Percentiles rank a stretch among this genome's conserved stretches.
Conservation (phyloP, 2,329 filamentous ascomycete genomes). For the Albifimbria verrucaria region DNA sequence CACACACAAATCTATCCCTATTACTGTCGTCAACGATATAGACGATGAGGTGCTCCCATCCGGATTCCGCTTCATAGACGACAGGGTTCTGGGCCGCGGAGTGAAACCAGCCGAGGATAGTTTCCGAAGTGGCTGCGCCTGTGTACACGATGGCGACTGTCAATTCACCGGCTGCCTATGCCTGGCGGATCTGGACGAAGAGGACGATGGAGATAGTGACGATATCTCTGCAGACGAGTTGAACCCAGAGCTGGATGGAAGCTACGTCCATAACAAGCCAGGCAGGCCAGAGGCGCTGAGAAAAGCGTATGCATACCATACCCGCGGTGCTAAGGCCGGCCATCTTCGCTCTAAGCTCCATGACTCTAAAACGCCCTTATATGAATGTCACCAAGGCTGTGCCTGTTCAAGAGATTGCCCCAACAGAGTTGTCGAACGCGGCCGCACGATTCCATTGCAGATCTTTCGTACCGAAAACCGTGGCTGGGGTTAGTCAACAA, state of each 20-base stretch:
- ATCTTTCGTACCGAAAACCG: conserved; percentile 72
- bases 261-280: conserved; percentile 33
- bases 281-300: conserved; percentile 19
- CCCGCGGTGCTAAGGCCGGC: conserved; percentile 47
- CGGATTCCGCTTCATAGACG: conserved; percentile 66
- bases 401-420: conserved; percentile 62
- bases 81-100: conserved; percentile 55
- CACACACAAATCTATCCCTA: conserved; percentile 44
- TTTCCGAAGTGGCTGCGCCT: conserved; percentile 69
- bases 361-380: conserved; percentile 60
- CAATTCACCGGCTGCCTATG: conserved; percentile 67
- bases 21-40: conserved; percentile 62
- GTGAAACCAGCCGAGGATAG: conserved; percentile 58
- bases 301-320: conserved; percentile 62
- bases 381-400: conserved; percentile 76
- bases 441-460: conserved; percentile 66
- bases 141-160: conserved; percentile 59
- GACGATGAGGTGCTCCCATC: conserved; percentile 56
- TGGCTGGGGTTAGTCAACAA: conserved; percentile 63
- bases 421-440: conserved; percentile 74
- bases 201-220: conserved; percentile 37
- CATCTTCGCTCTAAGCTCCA: conserved; percentile 51
- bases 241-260: neutral
- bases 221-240: conserved; percentile 8
- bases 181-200: conserved; percentile 58